Conservation (phyloP, 768 basidiomycete species). For the Lactifluus piperatus region DNA sequence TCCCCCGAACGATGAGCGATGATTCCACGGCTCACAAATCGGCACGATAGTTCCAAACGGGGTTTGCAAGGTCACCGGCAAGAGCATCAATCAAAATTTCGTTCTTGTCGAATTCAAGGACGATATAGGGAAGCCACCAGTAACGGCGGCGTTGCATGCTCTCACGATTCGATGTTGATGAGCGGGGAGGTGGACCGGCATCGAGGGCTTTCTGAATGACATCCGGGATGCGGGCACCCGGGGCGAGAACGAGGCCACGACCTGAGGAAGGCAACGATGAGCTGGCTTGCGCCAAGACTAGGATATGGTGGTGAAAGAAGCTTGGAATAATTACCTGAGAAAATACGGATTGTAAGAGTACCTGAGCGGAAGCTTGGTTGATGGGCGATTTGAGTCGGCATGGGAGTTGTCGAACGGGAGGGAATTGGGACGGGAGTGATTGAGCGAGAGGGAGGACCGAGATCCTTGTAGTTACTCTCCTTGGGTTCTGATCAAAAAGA, state of each 20-base stretch:
- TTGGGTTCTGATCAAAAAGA: slow-evolving; percentile 43
- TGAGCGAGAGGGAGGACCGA: slow-evolving; percentile 65
- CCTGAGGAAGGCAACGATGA: slow-evolving; percentile 35
- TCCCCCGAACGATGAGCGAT: neutral
- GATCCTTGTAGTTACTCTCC: slow-evolving; percentile 48
- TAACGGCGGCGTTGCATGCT: slow-evolving; percentile 88
- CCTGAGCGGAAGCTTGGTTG: slow-evolving; percentile 64
- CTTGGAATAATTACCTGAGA: slow-evolving; percentile 54
- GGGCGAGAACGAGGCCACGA: slow-evolving; percentile 72
- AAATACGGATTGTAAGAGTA: slow-evolving; percentile 92
- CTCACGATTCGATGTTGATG: slow-evolving; percentile 62
- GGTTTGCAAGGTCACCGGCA: slow-evolving; percentile 83
- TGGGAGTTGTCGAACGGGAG: slow-evolving; percentile 74
- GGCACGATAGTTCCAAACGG: slow-evolving; percentile 93
- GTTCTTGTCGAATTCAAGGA: slow-evolving; percentile 97
- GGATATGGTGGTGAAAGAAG: neutral
- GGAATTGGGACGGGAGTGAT: slow-evolving; percentile 59
- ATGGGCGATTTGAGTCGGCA: slow-evolving; percentile 28
- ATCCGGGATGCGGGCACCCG: slow-evolving; percentile 71
- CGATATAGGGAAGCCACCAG: slow-evolving; percentile 95
- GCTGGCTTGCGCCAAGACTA: neutral
- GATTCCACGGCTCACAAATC: slow-evolving; percentile 68
- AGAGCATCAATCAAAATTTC: slow-evolving; percentile 94
- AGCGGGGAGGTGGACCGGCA: slow-evolving; percentile 43
- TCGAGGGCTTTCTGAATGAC: slow-evolving; percentile 79